Base-by-base conservation (phyloP, 2,329 filamentous ascomycete genomes). In the Eutypa lata region DNA sequence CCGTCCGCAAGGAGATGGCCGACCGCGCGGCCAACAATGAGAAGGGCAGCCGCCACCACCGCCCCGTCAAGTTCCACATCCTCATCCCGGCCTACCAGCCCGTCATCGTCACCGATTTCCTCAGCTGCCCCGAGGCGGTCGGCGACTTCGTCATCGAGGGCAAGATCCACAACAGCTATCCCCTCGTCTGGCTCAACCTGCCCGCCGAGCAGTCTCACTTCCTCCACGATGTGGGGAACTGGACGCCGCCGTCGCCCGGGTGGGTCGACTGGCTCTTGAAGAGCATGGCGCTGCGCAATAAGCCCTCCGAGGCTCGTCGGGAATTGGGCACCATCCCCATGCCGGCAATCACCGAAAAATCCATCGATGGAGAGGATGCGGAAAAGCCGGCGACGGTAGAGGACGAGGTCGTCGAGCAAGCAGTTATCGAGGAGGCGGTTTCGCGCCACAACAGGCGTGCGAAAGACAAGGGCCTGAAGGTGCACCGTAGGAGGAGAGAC, bases 81-180 rank as follows among this genome's bases (percentile, higher is more conserved):
- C 61, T 73, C 7, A 65, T 73, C 4, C 71, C 71, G 0, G 70
- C 70, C 5, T 73, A 73, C 42, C 65, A 70, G 40, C 67, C 71
- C 0, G 65, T 73, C 18, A 56, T 71, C 18, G 63, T 73, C 11
- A 66, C 64, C 26, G 69, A 72, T 38, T 60, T 65, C 5, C 63
- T 73, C 19, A 53, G 59, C 11, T 67, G 72, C 1, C 69, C 70
- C 0, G 68, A 69, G 0, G 66, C 68, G 7, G 64, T 71, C 19
- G 67, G 68, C 8, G 68, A 70, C 42, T 65, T 72, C 13, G 61
- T 69, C 21, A 68, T 72, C 24, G 67, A 72, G 45, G 70, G 70
- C 3, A 65, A 68, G 3, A 69, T 72, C 56, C 68, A 72, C 56
- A 72, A 68, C 57, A 69, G 68, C 50, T 62, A 64, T 51, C 61